Percentiles rank a stretch among this genome's conserved stretches.
phyloP scores from a whole-genome alignment of 108 stramenopile species.

The Conticribra weissflogii region DNA sequence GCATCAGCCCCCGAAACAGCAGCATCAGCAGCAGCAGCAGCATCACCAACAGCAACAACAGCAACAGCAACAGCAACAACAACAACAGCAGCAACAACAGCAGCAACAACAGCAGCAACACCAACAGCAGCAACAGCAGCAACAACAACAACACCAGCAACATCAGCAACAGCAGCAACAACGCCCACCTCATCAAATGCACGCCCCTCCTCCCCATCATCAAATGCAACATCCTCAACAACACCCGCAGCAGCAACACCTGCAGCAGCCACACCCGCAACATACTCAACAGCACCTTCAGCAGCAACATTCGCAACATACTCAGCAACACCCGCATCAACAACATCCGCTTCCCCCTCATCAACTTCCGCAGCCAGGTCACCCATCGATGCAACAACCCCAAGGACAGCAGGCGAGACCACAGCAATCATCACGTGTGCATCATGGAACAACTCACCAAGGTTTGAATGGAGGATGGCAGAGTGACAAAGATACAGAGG shows the following conservation, averaged over 20 bases:
- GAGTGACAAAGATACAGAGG: slow-evolving; percentile 85
- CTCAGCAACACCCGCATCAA: slow-evolving; percentile 48
- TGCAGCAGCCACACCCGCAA: slow-evolving; percentile 14
- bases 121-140: slow-evolving; percentile 57
- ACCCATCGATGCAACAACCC: slow-evolving; percentile 19
- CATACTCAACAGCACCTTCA: slow-evolving; percentile 52
- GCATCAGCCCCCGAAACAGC: slow-evolving; percentile 13
- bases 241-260: slow-evolving; percentile 19
- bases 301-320: slow-evolving; percentile 48
- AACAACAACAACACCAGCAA: slow-evolving; percentile 43
- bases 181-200: slow-evolving; percentile 13
- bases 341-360: slow-evolving; percentile 17
- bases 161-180: slow-evolving; percentile 34
- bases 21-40: slow-evolving; percentile 13
- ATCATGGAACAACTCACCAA: slow-evolving; percentile 56
- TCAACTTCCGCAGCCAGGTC: slow-evolving; percentile 21
- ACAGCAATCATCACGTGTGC: slow-evolving; percentile 43
- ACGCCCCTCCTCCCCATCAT: not conserved
- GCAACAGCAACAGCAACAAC: not conserved
- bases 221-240: not conserved
- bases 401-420: slow-evolving; percentile 17
- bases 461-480: slow-evolving; percentile 92
- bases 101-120: slow-evolving; percentile 27
- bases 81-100: slow-evolving; percentile 22
- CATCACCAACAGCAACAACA: not conserved